A percentile compares a stretch with the other conserved stretches of the same genome.
Conservation (phyloP, 2,329 filamentous ascomycete species). For the Raffaelea arxii region DNA sequence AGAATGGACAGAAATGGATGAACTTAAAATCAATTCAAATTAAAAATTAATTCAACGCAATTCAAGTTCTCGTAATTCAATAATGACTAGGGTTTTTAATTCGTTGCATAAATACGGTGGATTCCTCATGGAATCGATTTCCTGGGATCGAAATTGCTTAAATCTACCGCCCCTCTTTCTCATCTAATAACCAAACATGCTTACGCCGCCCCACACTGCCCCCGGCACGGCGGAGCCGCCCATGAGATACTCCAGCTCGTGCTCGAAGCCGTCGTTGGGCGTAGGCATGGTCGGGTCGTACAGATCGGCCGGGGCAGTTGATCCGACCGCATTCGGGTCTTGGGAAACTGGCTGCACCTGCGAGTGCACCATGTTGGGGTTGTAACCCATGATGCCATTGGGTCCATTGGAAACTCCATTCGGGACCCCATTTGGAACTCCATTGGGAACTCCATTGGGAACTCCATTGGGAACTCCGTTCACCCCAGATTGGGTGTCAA, state of each 20-base stretch:
- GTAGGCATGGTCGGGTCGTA: constrained; percentile 2
- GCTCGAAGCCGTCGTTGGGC: constrained; percentile 34
- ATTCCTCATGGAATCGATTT: neutral
- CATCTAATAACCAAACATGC: constrained; percentile 14
- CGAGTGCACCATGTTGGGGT: constrained; percentile 14
- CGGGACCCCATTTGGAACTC: no score
- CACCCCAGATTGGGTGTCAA: constrained; percentile 8
- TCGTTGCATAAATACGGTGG: no score
- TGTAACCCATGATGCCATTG: no score
- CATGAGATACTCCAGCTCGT: constrained; percentile 34
- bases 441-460: no score
- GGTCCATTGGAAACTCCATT: no score
- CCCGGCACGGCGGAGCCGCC: constrained; percentile 21
- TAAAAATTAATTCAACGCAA: no score
- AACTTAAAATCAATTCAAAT: no score
- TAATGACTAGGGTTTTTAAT: no score
- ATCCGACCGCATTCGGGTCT: neutral
- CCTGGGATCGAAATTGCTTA: neutral
- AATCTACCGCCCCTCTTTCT: neutral
- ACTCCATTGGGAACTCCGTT: no score
- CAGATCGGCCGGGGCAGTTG: neutral
- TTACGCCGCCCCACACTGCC: constrained; percentile 15
- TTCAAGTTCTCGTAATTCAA: no score
- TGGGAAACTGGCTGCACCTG: constrained; percentile 6
- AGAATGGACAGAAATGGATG: no score